Evolutionary conservation across 495 filamentous ascomycete genomes (phyloP).

Genomic region (Elasticomyces elasticus): DNA sequence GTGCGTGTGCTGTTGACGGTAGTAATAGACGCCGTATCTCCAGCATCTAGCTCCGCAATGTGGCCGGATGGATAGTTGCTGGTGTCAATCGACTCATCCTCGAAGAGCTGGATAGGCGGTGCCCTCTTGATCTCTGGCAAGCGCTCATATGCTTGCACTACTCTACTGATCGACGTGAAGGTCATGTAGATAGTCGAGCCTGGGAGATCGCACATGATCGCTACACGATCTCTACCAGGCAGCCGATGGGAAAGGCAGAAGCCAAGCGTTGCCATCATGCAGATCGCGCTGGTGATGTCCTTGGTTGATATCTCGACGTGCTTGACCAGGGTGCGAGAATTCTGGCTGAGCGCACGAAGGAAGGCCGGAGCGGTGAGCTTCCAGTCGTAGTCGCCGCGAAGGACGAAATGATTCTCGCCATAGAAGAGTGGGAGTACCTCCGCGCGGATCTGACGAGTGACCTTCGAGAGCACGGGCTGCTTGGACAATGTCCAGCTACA

Average conservation of each 20-base stretch:
- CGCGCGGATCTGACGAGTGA: background rate
- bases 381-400: background rate
- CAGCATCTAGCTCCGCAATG: background rate
- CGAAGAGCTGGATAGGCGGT: background rate
- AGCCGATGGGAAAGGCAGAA: background rate
- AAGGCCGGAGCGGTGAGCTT: background rate
- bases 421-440: conserved; percentile 5
- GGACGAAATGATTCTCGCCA: background rate
- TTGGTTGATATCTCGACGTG: background rate
- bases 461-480: background rate
- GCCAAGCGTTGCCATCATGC: conserved; percentile 1
- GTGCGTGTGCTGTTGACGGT: background rate
- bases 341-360: background rate
- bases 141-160: background rate
- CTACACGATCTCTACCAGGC: background rate
- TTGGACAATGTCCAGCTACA: background rate
- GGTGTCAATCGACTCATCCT: background rate
- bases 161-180: background rate
- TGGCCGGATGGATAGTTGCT: too few species aligned
- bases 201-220: background rate
- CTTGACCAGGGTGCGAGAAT: background rate
- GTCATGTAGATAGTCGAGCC: background rate
- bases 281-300: background rate
- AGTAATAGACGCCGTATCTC: background rate
- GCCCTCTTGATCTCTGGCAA: background rate